Evolutionary conservation across 176 grass and related monocot species (phyloP), one percentile per base, ranked within the genome.

Genomic region (Zea luxurians): DNA sequence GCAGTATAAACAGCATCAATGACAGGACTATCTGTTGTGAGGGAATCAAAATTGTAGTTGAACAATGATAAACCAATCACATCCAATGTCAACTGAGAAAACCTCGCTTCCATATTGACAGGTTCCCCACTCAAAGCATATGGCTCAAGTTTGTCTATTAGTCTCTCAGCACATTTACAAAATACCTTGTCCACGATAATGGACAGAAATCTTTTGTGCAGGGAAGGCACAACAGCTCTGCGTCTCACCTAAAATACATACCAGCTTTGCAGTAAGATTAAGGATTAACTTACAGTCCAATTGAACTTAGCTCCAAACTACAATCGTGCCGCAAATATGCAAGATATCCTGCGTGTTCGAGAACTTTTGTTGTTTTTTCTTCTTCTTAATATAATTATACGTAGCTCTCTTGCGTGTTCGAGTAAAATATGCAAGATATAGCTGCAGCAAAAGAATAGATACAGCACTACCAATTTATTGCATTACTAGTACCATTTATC

Each of bases 41-140:
- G 89, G 27, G 95, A 94, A 69, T 97, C 95, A 81, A 97, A 97
- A 84, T 97, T 94, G 85, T 94, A 94, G 85, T 97, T 97, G 91
- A 97, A 97, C 77, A 97, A 83, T 64, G 95, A 97, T 65, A 97
- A 73, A 41, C 95, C 95, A 80, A 97, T 97, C 74, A 87, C 95
- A 78, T 97, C 95, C 68, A 97, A 79, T 58, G 91, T 97, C 82
- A 97, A 79, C 68, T 97, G 95, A 78, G 95, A 97, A 82, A 97
- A 94, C 57, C 87, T 94, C 7, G 69, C 87, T 69, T 97, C 95
- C 95, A 97, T 97, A 88, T 97, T 97, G 71, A 94, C 95, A 81
- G 89, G 60, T 63, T 88, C 61, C 45, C 95, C 89, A 53, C 83
- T 87, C 34, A 18, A 80, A 85, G 85, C 85, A 86, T 86, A 89